These are phyloP conservation scores for Hygrophorus russula DNA, from an alignment of 768 basidiomycete genomes.

Conservation along the genomic window DNA sequence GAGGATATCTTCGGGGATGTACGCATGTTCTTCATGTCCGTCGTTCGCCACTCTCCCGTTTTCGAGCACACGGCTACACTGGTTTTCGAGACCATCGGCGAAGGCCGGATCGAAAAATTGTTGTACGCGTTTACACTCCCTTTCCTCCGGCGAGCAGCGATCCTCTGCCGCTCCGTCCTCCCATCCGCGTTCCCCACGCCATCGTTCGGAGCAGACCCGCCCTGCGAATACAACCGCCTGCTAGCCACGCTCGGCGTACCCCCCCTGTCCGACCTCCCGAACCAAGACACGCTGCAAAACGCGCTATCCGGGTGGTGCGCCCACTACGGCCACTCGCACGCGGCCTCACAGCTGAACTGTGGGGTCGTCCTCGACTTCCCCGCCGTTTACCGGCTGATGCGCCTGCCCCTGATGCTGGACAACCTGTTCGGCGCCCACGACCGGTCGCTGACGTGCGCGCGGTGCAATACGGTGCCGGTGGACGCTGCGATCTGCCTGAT, in stretches of 20 bases:
- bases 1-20: slow-evolving; percentile 75
- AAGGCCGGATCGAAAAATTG: slow-evolving; percentile 75
- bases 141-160: slow-evolving; percentile 80
- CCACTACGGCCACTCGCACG: slow-evolving; percentile 76
- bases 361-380: slow-evolving; percentile 79
- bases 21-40: slow-evolving; percentile 84
- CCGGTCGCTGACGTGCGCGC: slow-evolving; percentile 59
- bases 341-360: slow-evolving; percentile 68
- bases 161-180: slow-evolving; percentile 69
- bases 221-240: slow-evolving; percentile 72
- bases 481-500: slow-evolving; percentile 89
- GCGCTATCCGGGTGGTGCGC: slow-evolving; percentile 87
- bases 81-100: slow-evolving; percentile 72
- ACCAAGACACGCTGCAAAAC: slow-evolving; percentile 80
- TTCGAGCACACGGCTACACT: slow-evolving; percentile 79
- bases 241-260: slow-evolving; percentile 70
- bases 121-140: slow-evolving; percentile 84
- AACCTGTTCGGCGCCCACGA: slow-evolving; percentile 69
- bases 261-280: slow-evolving; percentile 63
- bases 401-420: slow-evolving; percentile 75
- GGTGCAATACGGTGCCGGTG: slow-evolving; percentile 68
- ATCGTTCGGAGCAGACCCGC: slow-evolving; percentile 24
- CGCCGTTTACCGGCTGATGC: slow-evolving; percentile 68
- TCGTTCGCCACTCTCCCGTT: slow-evolving; percentile 79
- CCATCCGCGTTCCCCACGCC: slow-evolving; percentile 53